Base-by-base conservation (phyloP, 306 rosid genomes). In the Cucurbita maxima region DNA sequence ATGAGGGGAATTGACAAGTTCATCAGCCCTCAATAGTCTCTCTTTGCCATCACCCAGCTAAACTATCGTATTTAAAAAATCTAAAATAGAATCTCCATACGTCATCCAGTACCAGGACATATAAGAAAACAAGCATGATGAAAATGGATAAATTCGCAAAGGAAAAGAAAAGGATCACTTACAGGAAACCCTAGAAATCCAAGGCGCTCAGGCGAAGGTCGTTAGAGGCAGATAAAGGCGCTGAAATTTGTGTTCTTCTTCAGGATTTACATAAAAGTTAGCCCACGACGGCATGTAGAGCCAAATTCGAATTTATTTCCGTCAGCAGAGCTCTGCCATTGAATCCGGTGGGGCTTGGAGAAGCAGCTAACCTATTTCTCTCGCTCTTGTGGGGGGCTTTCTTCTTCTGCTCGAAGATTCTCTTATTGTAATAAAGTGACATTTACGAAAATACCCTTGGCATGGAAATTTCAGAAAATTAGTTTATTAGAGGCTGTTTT, bases 101-200 rank as follows among this genome's bases (percentile, higher is more conserved):
- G 8, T 63, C 50, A n/a, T 40, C 30, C 10, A 37, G 11, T 38
- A 14, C 37, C 37, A 66, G 22, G 34, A 10, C 2, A 19, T 8
- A 8, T 40, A 41, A 40, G 8, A 63, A 41, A 40, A n/a, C 13
- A 62, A 36, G 6, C 43, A 62, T 18, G 5, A 18, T 7, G 10
- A n/a, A 2, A 4, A 43, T 18, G 52, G 71, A 64, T n/a, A 22
- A 64, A 41, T n/a, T 64, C 3, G 54, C 11, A 14, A 30, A 30
- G n/a, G n/a, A 30, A 30, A 61, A 34, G 4, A 9, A 38, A 1
- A 6, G 14, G 2, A 44, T 5, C 19, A 66, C 72, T 66, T 44
- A 66, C 72, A 66, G 72, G 54, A 44, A 66, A 66, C 72, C 72
- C 72, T 66, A 66, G 55, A 66, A 41, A 51, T 6, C 18, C 71